Evolutionary conservation across 495 filamentous ascomycete species (phyloP), one percentile per base, ranked within the genome.

Genomic region (Aspergillus indologenus): DNA sequence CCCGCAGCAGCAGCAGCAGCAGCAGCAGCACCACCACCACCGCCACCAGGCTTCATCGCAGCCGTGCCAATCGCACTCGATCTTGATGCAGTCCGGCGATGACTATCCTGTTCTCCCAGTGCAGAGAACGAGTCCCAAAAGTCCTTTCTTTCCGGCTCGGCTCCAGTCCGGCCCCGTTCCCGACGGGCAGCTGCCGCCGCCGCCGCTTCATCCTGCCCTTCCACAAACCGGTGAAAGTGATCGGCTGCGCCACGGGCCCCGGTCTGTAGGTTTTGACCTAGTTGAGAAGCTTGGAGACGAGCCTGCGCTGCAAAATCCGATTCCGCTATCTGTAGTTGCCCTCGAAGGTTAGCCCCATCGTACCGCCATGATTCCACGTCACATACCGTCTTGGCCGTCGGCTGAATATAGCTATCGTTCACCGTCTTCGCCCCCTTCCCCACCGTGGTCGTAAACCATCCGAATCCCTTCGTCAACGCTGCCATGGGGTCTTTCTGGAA

Each of bases 401-500:
- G 94, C 74, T 92, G 90, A 42, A 98, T 87, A 75, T 88, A 96
- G 24, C 85, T 82, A 61, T 96, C 86, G 69, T 97, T 93, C 26
- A 96, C 84, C 1, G 82, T 90, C 79, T 96, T 94, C 15, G 92
- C 94, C 57, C 87, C 84, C 79, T 91, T 93, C 17, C 85, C 87
- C 15, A 97, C 91, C 31, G 90, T 88, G 14, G 81, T 85, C 18
- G 90, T 83, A 63, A 98, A 93, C 89, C 95, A 97, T 1, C 95
- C 92, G 64, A 97, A 92, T 6, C 94, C 89, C 75, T 96, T 97
- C 23, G 83, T 90, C 64, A 98, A 68, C 48, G 92, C 90, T 0
- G 84, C 92, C 57, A 98, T 81, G 2, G 95, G 92, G 71, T 98
- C 94, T 62, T 88, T 89, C 72, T 93, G 90, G 62, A 97, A 84